Conservation (phyloP, 106 monocot genomes). For the Dioscorea dumetorum region DNA sequence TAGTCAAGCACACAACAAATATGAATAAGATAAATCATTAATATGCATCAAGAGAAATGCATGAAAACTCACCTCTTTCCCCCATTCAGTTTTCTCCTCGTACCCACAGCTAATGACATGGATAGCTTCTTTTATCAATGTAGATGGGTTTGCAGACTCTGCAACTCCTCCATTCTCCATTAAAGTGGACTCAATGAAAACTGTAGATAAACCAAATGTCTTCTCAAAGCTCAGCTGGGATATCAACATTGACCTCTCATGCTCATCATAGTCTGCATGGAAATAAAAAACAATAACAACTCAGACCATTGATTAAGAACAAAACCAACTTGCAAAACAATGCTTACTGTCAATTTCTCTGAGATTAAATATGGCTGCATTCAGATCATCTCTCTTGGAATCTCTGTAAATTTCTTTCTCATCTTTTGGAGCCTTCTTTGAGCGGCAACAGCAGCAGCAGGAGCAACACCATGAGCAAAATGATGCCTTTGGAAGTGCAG, state of each 20-base stretch:
- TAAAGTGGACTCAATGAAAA: conserved; percentile 93
- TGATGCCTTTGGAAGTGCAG: conserved; percentile 58
- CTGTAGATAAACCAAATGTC: conserved; percentile 77
- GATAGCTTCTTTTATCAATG: conserved; percentile 86
- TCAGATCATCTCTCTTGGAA: conserved; percentile 71
- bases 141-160: conserved; percentile 61
- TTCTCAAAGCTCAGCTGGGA: conserved; percentile 98
- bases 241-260: conserved; percentile 77
- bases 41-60: neutral
- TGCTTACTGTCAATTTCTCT: conserved; percentile 89
- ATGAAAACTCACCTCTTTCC: conserved; percentile 62
- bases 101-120: conserved; percentile 98
- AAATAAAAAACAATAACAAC: neutral
- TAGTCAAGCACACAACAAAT: no score
- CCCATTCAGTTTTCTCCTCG: conserved; percentile 97
- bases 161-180: conserved; percentile 85
- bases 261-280: conserved; percentile 75
- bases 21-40: neutral
- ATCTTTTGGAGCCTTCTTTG: conserved; percentile 60
- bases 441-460: conserved; percentile 46
- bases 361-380: conserved; percentile 86
- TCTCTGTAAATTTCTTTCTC: conserved; percentile 41
- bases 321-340: neutral
- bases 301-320: no score
- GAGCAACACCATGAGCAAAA: conserved; percentile 60